Evolutionary conservation across 2,329 filamentous ascomycete genomes (phyloP).

Genomic region (Ampelomyces quisqualis): DNA sequence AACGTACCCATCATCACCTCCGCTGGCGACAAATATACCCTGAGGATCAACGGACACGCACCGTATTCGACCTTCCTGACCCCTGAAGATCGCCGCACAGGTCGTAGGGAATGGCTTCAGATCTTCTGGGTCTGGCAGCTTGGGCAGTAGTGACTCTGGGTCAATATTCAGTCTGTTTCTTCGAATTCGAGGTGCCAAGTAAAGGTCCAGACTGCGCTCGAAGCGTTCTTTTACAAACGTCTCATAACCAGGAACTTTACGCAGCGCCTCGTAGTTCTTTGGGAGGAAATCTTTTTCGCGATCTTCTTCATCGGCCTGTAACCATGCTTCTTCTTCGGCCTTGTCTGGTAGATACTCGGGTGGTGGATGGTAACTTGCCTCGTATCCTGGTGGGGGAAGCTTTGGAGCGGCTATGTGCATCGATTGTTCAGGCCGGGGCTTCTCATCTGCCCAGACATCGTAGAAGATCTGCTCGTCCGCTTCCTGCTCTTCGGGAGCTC

Average conservation of each 20-base stretch:
- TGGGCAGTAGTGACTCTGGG: slow-evolving; percentile 86
- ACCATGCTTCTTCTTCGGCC: slow-evolving; percentile 82
- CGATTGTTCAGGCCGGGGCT: slow-evolving; percentile 74
- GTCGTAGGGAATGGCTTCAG: slow-evolving; percentile 92
- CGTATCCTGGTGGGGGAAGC: slow-evolving; percentile 86
- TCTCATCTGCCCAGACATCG: slow-evolving; percentile 94
- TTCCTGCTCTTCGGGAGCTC: slow-evolving; percentile 71
- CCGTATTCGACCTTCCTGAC: slow-evolving; percentile 85
- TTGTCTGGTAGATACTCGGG: slow-evolving; percentile 88
- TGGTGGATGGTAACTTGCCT: slow-evolving; percentile 94
- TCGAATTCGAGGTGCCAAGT: slow-evolving; percentile 86
- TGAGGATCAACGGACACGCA: slow-evolving; percentile 82
- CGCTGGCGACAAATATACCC: slow-evolving; percentile 83
- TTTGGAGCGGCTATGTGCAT: slow-evolving; percentile 98
- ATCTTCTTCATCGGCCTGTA: slow-evolving; percentile 84
- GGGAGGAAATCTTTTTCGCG: slow-evolving; percentile 87
- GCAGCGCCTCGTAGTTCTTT: slow-evolving; percentile 75
- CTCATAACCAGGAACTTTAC: slow-evolving; percentile 89
- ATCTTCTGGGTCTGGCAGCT: slow-evolving; percentile 89
- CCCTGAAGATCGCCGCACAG: slow-evolving; percentile 81
- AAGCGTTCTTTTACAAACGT: slow-evolving; percentile 93
- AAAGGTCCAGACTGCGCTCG: slow-evolving; percentile 91
- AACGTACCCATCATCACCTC: slow-evolving; percentile 90
- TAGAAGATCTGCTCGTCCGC: slow-evolving; percentile 72
- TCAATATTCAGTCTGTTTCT: slow-evolving; percentile 97